Base-by-base conservation (phyloP, 2,329 filamentous ascomycete genomes). In the Pseudocercospora fijiensis region DNA sequence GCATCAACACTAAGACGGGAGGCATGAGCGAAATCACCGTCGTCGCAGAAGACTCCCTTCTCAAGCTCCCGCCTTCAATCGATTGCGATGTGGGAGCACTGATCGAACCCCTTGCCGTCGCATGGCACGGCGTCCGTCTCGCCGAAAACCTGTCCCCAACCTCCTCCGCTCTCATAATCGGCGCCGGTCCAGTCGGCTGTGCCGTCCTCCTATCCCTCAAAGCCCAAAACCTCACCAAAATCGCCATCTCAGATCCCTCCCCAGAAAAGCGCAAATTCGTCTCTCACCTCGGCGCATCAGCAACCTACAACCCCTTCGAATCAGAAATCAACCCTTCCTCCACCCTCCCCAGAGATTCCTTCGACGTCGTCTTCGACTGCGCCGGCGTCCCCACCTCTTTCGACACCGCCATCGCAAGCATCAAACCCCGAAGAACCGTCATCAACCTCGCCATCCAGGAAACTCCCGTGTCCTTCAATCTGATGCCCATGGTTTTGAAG, bases 61-160 rank as follows among this genome's bases (percentile, higher is more conserved):
- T 64, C 43, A 64, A 64, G 18, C 43, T 64, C 22, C 62, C 62
- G 13, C 52, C 57, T 6, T 47, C 24, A 9, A 64, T 64, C 4
- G 62, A 64, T 43, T 60, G 57, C 37, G 62, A 64, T 45, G 45
- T 64, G 33, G 62, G 62, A 57, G 58, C 62, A 33, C 47, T 64
- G 8, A 28, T 64, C 43, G 62, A 64, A 51, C 62, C 58, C 16
- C 30, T 64, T 2, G 47, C 61, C 41, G 61, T 63, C n/a, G 61
- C 61, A 3, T 60, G 62, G 62, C 62, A 64, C 47, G 51, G 47
- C 9, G 43, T 64, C 8, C 37, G 51, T 10, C 62, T 64, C 3
- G 18, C 49, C 8, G n/a, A 24, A 1, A 45, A 26, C 1, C 37
- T 58, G 8, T 20, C 51, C 9, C 57, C 53, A 8, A 20, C 37